These are phyloP conservation scores for Gastrodia elata DNA, from an alignment of 106 monocot genomes.

Conservation along the genomic window DNA sequence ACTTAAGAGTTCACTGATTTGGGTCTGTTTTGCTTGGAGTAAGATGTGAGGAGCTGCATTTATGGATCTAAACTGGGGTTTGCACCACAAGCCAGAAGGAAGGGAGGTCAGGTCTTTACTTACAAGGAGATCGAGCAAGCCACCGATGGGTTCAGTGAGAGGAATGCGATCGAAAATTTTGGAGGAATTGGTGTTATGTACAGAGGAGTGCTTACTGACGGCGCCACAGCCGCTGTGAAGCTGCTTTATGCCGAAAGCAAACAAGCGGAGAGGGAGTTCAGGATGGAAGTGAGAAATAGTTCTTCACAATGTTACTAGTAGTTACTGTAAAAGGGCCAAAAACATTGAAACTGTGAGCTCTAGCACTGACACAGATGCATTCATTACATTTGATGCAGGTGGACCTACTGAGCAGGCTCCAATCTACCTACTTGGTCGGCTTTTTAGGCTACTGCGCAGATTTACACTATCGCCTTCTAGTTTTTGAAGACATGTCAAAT, in stretches of 20 bases:
- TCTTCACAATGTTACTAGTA: too few species aligned
- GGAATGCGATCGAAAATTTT: constrained; percentile 56
- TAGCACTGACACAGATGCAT: background rate
- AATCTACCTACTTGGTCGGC: constrained; percentile 36
- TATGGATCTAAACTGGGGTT: constrained; percentile 29
- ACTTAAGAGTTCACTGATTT: too few species aligned
- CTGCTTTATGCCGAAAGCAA: constrained; percentile 46
- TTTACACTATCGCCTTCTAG: constrained; percentile 56
- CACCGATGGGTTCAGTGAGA: constrained; percentile 48
- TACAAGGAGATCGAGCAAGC: constrained; percentile 78
- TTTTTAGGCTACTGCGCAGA: constrained; percentile 57
- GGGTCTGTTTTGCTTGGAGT: background rate
- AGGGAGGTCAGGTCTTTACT: constrained; percentile 71
- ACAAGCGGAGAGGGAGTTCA: constrained; percentile 80
- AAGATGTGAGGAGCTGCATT: constrained; percentile 42
- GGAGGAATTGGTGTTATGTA: constrained; percentile 59
- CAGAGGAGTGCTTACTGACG: constrained; percentile 45
- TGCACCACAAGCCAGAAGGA: constrained; percentile 16
- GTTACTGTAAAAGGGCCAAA: too few species aligned
- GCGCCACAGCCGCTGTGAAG: constrained; percentile 63
- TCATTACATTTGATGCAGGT: constrained; percentile 29
- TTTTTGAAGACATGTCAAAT: constrained; percentile 88
- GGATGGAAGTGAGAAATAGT: constrained; percentile 53
- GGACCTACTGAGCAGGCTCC: constrained; percentile 40
- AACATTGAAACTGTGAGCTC: too few species aligned